Base-by-base conservation (phyloP, 768 basidiomycete genomes). In the Guyanaporus albipodus region DNA sequence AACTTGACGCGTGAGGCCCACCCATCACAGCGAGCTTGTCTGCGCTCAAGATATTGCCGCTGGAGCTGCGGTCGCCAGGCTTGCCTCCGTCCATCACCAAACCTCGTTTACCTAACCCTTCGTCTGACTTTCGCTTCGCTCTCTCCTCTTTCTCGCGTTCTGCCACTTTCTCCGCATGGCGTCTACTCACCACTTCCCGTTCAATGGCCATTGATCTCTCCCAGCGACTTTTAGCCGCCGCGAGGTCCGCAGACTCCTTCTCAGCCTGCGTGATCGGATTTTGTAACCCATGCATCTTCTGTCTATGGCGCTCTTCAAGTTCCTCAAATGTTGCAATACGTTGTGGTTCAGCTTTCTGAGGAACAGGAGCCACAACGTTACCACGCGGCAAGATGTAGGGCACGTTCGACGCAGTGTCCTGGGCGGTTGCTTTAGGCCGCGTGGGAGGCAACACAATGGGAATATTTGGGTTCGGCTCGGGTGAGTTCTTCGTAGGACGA, bases 271-370 rank as follows among this genome's bases (percentile, higher is more conserved):
- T 92, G 26, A 96, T 68, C 5, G 92, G 92, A 31, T 75, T 81
- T 68, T 96, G 92, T 53, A 96, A 62, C 58, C 82, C 81, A 27
- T 76, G 77, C 71, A 96, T 77, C 68, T 90, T 88, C 68, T 87
- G 83, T 39, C 87, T 79, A 57, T 95, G 92, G 15, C 91, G 75
- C 55, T 91, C 88, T 38, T 80, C 83, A 26, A 95, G 73, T 62
- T 95, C 91, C 65, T 94, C 92, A 61, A 87, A 90, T 2, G 91
- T 91, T 48, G 81, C 78, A 22, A 83, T 78, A 14, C 86, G 82
- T 32, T 71, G 66, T 4, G 63, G 54, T 21, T 73, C 69, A 3
- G 79, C 72, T 19, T 70, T 70, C 54, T 79, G 78, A 10, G 83
- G 80, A 29, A 66, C 52, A 6, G 71, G 70, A 17, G 71, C 57